Conservation (phyloP, 2,329 filamentous ascomycete genomes). For the Apiospora marii region DNA sequence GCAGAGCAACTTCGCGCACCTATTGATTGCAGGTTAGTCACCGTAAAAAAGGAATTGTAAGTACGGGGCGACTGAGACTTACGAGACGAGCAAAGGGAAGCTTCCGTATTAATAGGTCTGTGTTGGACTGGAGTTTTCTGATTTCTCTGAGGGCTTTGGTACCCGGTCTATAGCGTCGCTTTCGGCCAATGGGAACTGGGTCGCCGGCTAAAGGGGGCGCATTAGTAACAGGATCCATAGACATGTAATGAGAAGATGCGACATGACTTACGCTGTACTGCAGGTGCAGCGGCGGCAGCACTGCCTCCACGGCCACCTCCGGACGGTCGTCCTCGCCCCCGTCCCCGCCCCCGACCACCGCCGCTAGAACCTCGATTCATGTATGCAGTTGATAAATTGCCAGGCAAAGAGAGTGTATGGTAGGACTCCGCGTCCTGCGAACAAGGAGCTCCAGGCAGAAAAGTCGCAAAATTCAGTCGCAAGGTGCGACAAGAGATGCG, state of each 20-base stretch:
- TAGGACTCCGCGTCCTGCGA: not conserved
- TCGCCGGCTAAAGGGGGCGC: constrained; percentile 68
- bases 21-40: constrained; percentile 68
- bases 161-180: constrained; percentile 87
- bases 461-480: not conserved
- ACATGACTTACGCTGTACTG: constrained; percentile 47
- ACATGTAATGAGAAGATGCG: constrained; percentile 20
- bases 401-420: not conserved
- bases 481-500: not conserved
- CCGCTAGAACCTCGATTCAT: constrained; percentile 9
- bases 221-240: constrained; percentile 32
- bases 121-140: constrained; percentile 96
- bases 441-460: not conserved
- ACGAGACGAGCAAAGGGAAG: constrained; percentile 96
- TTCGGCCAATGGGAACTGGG: constrained; percentile 83
- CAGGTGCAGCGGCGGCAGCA: not conserved
- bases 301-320: not conserved
- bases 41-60: constrained; percentile 67
- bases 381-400: not conserved
- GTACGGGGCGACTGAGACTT: constrained; percentile 39
- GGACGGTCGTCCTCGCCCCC: constrained; percentile 6
- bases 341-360: constrained; percentile 19
- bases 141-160: constrained; percentile 99
- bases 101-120: constrained; percentile 95
- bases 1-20: constrained; percentile 77